Evolutionary conservation across 192 early-diverging fungal genomes (phyloP).

Genomic region (Thoreauomyces humboldtii): DNA sequence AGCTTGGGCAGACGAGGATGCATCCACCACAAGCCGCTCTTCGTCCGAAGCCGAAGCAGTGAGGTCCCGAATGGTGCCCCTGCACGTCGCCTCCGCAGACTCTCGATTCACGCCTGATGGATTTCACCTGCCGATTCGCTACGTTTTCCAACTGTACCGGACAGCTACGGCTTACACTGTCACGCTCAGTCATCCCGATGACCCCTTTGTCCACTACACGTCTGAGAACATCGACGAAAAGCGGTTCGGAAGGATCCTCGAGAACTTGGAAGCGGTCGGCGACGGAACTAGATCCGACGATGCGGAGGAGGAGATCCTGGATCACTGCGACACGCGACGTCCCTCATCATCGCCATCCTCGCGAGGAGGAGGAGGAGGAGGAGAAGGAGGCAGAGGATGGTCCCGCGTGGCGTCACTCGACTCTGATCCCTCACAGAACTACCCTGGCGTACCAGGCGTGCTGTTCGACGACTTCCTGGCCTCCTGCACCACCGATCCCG

Average conservation of each 20-base stretch:
- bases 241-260: background rate
- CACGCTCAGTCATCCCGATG: background rate
- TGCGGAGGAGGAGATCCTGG: background rate
- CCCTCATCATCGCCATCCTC: too few species aligned
- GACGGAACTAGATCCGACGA: too few species aligned
- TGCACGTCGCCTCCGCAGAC: background rate
- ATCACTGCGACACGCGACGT: background rate
- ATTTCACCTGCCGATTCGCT: background rate
- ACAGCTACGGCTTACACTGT: constrained; percentile 5
- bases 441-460: constrained; percentile 1
- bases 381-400: background rate
- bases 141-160: background rate
- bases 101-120: background rate
- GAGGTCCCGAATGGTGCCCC: too few species aligned
- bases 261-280: background rate
- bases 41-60: too few species aligned
- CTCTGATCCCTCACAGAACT: background rate
- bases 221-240: constrained; percentile 30
- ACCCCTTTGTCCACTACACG: constrained; percentile 36
- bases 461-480: constrained; percentile 26
- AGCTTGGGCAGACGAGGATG: background rate
- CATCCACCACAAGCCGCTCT: too few species aligned
- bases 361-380: too few species aligned
- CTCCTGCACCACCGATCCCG: constrained; percentile 10
- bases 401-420: background rate